Percentiles rank a stretch among this genome's conserved stretches.
These are phyloP conservation scores for Trichoderma citrinoviride DNA, from an alignment of 2,329 filamentous ascomycete species.

Conservation along the genomic window DNA sequence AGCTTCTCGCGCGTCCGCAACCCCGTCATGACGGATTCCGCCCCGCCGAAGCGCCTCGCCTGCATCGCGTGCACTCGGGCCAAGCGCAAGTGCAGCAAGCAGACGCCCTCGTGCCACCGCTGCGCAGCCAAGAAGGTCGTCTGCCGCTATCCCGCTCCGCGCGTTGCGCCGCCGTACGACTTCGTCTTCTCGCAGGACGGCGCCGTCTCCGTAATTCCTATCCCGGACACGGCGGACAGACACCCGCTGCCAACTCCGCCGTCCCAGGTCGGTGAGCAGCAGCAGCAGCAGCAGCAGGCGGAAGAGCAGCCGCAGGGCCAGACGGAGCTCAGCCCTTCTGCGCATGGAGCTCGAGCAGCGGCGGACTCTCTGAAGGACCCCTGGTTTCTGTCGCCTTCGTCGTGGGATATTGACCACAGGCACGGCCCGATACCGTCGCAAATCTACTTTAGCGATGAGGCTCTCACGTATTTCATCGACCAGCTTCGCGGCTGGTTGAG, in stretches of 20 bases:
- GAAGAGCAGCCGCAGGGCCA: neutral
- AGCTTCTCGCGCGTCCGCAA: neutral
- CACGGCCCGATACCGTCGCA: neutral
- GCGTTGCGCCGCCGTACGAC: conserved; percentile 11
- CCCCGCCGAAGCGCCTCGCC: conserved; percentile 5
- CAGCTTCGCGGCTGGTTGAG: conserved; percentile 6
- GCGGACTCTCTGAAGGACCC: neutral
- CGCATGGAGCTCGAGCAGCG: neutral
- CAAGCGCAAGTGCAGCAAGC: conserved; percentile 17
- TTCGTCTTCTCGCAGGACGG: conserved; percentile 12
- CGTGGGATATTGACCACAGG: conserved; percentile 9
- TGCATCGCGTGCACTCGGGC: conserved; percentile 13
- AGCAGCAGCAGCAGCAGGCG: neutral
- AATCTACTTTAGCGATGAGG: conserved; percentile 12
- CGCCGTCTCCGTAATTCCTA: conserved; percentile 3
- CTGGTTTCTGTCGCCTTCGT: neutral
- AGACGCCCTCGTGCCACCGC: conserved; percentile 10
- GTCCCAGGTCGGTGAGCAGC: neutral
- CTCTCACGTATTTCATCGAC: conserved; percentile 11
- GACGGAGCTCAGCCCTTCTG: neutral
- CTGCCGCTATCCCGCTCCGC: conserved; percentile 15
- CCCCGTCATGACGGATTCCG: conserved; percentile 11
- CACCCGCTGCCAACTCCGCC: neutral
- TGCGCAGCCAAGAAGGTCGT: neutral
- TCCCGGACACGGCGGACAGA: neutral